Percentiles rank a stretch among this genome's conserved stretches.
Conservation (phyloP, 169 alveolate genomes). For the Haemoproteus tartakovskyi region DNA sequence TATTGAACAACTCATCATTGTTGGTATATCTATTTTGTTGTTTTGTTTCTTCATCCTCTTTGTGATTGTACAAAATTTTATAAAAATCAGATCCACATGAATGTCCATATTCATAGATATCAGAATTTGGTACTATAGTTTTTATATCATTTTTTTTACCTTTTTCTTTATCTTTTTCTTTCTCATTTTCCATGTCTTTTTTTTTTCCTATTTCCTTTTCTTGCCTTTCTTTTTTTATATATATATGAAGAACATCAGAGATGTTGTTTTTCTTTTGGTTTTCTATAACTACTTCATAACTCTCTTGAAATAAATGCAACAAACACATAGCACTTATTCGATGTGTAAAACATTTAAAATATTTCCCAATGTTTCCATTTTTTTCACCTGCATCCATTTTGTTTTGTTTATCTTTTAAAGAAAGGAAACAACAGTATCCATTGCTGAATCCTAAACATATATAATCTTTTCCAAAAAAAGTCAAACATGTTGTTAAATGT, state of each 20-base stretch:
- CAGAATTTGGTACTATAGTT: too few species aligned
- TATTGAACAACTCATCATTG: not conserved
- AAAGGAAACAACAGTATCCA: conserved; percentile 38
- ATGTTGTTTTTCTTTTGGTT: not conserved
- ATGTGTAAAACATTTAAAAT: conserved; percentile 41
- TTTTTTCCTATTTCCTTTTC: not conserved
- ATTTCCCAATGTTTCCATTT: not conserved
- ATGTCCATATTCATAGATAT: too few species aligned
- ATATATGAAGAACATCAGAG: conserved; percentile 4
- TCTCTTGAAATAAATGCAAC: conserved; percentile 12
- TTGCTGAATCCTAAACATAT: conserved; percentile 55
- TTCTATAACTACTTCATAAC: not conserved
- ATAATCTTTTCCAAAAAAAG: conserved; percentile 15
- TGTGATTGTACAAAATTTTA: conserved; percentile 25
- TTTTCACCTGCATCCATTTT: not conserved
- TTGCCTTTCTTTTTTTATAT: not conserved
- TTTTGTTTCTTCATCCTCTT: not conserved
- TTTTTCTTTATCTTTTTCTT: too few species aligned
- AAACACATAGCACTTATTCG: conserved; percentile 56
- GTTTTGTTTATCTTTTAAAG: not conserved
- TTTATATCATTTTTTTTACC: too few species aligned
- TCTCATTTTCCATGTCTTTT: too few species aligned
- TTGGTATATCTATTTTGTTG: too few species aligned
- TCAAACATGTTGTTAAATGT: conserved; percentile 30
- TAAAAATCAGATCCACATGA: conserved; percentile 1